A percentile compares a stretch with the other conserved stretches of the same genome.
Conservation (phyloP, 2,329 filamentous ascomycete species). For the Sporothrix inflata region DNA sequence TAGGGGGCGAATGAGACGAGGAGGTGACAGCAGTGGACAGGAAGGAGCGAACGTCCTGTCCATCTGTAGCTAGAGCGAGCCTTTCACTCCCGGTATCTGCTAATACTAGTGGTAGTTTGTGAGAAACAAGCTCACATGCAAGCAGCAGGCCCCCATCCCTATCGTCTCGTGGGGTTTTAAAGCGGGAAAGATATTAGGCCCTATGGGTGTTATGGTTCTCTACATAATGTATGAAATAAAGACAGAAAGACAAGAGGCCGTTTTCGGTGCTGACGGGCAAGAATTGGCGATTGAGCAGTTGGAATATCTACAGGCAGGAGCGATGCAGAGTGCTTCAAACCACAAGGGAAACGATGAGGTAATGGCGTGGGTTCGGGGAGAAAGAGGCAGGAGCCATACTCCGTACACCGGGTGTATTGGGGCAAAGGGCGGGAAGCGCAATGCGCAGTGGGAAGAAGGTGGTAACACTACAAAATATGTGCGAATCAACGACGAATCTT, state of each 20-base stretch:
- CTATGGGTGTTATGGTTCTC: background rate
- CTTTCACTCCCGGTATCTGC: background rate
- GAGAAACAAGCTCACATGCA: conserved; percentile 13
- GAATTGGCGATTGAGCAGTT: background rate
- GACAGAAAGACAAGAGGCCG: background rate
- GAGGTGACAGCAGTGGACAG: background rate
- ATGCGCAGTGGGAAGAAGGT: background rate
- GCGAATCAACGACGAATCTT: background rate
- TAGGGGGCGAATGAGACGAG: background rate
- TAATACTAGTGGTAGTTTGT: background rate
- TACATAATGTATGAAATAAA: background rate
- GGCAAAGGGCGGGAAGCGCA: background rate
- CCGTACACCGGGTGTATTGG: conserved; percentile 20
- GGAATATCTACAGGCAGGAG: background rate
- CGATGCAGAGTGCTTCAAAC: background rate
- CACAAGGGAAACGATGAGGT: conserved; percentile 9
- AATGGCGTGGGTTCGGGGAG: conserved; percentile 31
- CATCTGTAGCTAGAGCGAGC: background rate
- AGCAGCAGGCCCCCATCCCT: background rate
- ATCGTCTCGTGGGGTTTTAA: background rate
- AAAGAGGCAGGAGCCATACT: conserved; percentile 18
- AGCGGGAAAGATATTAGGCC: conserved; percentile 4
- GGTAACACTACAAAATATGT: conserved; percentile 3
- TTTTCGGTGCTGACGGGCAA: background rate
- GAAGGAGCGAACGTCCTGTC: background rate